Conservation (phyloP, 2,329 filamentous ascomycete species). For the Aureobasidium sp. region DNA sequence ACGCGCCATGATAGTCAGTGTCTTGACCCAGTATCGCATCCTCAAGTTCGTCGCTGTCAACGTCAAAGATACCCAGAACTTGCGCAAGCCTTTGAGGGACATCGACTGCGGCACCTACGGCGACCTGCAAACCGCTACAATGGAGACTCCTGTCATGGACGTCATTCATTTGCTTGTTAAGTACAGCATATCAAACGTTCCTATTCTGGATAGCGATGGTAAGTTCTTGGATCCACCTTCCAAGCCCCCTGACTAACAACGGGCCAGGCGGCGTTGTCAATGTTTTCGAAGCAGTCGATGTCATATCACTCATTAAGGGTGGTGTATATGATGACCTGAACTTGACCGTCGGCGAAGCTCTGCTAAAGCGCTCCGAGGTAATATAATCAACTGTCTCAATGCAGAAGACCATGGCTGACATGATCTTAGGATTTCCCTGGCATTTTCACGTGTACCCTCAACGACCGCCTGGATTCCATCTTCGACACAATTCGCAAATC, state of each 20-base stretch:
- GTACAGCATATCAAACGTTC: constrained; percentile 88
- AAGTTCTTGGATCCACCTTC: constrained; percentile 12
- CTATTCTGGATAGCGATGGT: constrained; percentile 75
- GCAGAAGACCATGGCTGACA: constrained; percentile 16
- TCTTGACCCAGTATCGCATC: constrained; percentile 96
- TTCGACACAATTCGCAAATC: constrained; percentile 96
- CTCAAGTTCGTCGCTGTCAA: constrained; percentile 99
- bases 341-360: constrained; percentile 76
- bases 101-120: constrained; percentile 78
- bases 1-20: constrained; percentile 86
- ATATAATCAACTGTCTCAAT: constrained; percentile 18
- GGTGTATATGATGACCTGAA: constrained; percentile 86
- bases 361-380: constrained; percentile 74
- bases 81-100: constrained; percentile 80
- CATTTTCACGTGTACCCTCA: constrained; percentile 89
- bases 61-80: constrained; percentile 73
- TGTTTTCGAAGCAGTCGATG: constrained; percentile 95
- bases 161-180: constrained; percentile 91
- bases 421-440: constrained; percentile 73
- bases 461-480: constrained; percentile 88
- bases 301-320: constrained; percentile 91
- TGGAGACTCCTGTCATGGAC: constrained; percentile 87
- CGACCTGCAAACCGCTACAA: constrained; percentile 70
- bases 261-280: constrained; percentile 65
- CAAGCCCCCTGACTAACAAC: background rate